Base-by-base conservation (phyloP, 495 filamentous ascomycete genomes). In the Opeltia flavorubescens region DNA sequence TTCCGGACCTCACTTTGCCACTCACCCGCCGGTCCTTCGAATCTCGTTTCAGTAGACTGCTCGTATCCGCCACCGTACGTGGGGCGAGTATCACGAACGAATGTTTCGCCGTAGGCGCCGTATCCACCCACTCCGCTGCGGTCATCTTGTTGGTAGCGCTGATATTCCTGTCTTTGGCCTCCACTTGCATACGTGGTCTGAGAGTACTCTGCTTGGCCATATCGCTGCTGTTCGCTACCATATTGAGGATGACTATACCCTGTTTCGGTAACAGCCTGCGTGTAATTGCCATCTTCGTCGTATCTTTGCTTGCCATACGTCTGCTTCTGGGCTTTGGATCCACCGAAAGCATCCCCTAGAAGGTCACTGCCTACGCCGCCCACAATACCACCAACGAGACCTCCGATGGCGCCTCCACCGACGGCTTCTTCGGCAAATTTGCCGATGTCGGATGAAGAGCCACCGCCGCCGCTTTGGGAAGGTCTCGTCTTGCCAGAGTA, bases 381-480 rank as follows among this genome's bases (percentile, higher is more conserved):
- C 2, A 70, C 68, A 9, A 76, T 53, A 11, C 71, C 69, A 21
- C 72, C 71, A 20, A 77, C 52, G 13, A 76, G 47, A 29, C 74
- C 69, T 36, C 72, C 74, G 28, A 74, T 44, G 6, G 66, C 64
- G 18, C 69, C 68, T 30, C 68, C 69, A 40, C 69, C 66, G 24
- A 67, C 55, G 12, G 66, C 69, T 43, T 71, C 55, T 20, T 57
- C 59, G 1, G 69, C 69, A 20, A 72, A 48, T 33, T 66, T 63
- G 33, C 61, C 62, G 27, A 74, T 51, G 12, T 62, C 63, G 26
- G 53, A 50, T 41, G 41, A 60, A 46, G 12, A 51, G 48, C 45
- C 40, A 50, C 15, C 46, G 2, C 62, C 50, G 13, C 35, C 35
- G 24, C 41, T 17, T 23, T 27, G 11, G 24, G 57, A 26, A 8